These are phyloP conservation scores for Paraphysoderma sedebokerense DNA, from an alignment of 371 early-diverging fungal genomes.

Conservation along the genomic window DNA sequence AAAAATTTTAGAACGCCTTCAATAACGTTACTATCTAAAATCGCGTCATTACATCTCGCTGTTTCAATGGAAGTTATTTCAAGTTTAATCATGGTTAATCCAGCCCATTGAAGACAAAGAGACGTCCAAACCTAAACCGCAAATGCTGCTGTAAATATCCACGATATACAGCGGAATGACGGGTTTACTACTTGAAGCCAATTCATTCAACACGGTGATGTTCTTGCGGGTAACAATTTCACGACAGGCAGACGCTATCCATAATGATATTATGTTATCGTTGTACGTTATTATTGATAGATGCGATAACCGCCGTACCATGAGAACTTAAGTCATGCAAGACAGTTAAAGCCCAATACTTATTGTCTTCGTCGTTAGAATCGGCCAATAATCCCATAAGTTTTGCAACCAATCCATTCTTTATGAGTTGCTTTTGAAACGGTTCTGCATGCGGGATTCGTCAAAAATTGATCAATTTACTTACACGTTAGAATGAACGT, in stretches of 20 bases:
- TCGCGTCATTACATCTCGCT: not conserved
- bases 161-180: not conserved
- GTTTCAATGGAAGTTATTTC: not conserved
- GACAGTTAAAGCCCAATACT: not conserved
- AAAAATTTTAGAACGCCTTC: not conserved
- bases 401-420: not conserved
- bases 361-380: not conserved
- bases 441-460: too few relatives aligned
- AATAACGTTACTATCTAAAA: not conserved
- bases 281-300: too few relatives aligned
- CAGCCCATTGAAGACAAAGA: too few relatives aligned
- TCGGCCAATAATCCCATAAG: not conserved
- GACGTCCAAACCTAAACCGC: too few relatives aligned
- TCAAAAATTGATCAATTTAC: too few relatives aligned
- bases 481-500: too few relatives aligned
- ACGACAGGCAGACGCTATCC: too few relatives aligned
- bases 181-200: not conserved
- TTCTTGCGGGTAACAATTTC: not conserved
- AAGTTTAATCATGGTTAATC: too few relatives aligned
- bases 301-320: too few relatives aligned
- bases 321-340: not conserved
- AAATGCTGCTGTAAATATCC: not conserved
- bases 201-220: not conserved
- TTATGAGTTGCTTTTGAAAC: not conserved
- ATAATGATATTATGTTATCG: too few relatives aligned